These are phyloP conservation scores for Nevesoporus exiguus DNA, from an alignment of 768 basidiomycete species.

Conservation along the genomic window DNA sequence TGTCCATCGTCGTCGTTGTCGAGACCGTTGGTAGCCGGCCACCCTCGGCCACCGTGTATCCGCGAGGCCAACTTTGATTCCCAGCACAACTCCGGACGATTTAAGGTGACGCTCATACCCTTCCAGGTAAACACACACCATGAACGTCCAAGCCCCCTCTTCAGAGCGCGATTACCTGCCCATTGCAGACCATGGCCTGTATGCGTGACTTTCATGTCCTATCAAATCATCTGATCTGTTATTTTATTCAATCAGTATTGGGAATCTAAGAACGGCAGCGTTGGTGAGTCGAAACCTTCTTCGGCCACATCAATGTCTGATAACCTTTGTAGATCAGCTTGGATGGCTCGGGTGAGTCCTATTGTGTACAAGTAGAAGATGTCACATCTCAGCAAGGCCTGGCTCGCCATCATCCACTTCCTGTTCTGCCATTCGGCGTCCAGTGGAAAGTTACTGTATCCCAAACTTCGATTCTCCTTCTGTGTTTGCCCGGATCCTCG, in stretches of 20 bases:
- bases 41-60: slow-evolving; percentile 3
- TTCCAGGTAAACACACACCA: slow-evolving; percentile 10
- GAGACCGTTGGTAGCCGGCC: neutral
- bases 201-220: slow-evolving; percentile 24
- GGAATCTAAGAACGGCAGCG: slow-evolving; percentile 81
- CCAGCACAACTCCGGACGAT: neutral
- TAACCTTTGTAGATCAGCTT: slow-evolving; percentile 52
- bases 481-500: slow-evolving; percentile 84
- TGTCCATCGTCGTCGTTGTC: neutral
- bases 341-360: slow-evolving; percentile 69
- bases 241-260: slow-evolving; percentile 54
- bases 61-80: slow-evolving; percentile 8
- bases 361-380: neutral
- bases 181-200: slow-evolving; percentile 81
- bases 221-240: slow-evolving; percentile 10
- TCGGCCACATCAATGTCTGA: slow-evolving; percentile 4
- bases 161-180: slow-evolving; percentile 64
- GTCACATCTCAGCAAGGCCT: neutral
- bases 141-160: slow-evolving; percentile 52
- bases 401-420: neutral
- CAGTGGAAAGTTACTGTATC: slow-evolving; percentile 90
- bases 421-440: neutral
- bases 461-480: slow-evolving; percentile 94
- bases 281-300: slow-evolving; percentile 39
- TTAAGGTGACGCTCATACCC: neutral